A percentile compares a stretch with the other conserved stretches of the same genome.
Conservation (phyloP, 768 basidiomycete species). For the Boletus speciosus region DNA sequence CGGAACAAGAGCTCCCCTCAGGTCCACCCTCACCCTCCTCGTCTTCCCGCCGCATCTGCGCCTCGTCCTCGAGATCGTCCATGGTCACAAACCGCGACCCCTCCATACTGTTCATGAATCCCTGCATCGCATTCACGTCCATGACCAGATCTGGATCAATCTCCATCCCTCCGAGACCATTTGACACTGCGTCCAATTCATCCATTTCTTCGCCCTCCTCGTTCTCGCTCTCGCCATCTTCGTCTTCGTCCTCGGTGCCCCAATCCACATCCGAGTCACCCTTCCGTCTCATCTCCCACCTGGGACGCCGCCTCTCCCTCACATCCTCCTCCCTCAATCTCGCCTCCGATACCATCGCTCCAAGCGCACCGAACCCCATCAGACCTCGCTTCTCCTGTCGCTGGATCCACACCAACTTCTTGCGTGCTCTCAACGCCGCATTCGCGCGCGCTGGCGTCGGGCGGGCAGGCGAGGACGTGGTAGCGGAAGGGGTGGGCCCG, state of each 20-base stretch:
- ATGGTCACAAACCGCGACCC: slow-evolving; percentile 53
- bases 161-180: slow-evolving; percentile 51
- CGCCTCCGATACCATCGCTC: slow-evolving; percentile 55
- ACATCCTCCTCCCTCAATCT: slow-evolving; percentile 37
- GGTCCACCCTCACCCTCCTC: slow-evolving; percentile 34
- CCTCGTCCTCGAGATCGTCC: slow-evolving; percentile 62
- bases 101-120: slow-evolving; percentile 51
- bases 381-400: slow-evolving; percentile 14
- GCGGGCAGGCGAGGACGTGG: slow-evolving; percentile 12
- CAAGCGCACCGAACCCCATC: slow-evolving; percentile 44
- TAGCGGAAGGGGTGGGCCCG: slow-evolving; percentile 7
- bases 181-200: slow-evolving; percentile 29
- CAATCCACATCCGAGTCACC: slow-evolving; percentile 71
- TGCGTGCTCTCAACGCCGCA: slow-evolving; percentile 24
- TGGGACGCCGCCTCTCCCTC: slow-evolving; percentile 34
- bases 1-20: slow-evolving; percentile 24
- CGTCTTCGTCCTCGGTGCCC: slow-evolving; percentile 47
- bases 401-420: slow-evolving; percentile 7
- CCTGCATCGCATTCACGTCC: slow-evolving; percentile 46
- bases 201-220: slow-evolving; percentile 15
- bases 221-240: slow-evolving; percentile 19
- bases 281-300: slow-evolving; percentile 48
- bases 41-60: slow-evolving; percentile 48
- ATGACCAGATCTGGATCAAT: slow-evolving; percentile 56
- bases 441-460: slow-evolving; percentile 21